A percentile compares a stretch with the other conserved stretches of the same genome.
These are phyloP conservation scores for Setaria italica DNA, from an alignment of 202 grass and related monocot genomes.

Conservation along the genomic window DNA sequence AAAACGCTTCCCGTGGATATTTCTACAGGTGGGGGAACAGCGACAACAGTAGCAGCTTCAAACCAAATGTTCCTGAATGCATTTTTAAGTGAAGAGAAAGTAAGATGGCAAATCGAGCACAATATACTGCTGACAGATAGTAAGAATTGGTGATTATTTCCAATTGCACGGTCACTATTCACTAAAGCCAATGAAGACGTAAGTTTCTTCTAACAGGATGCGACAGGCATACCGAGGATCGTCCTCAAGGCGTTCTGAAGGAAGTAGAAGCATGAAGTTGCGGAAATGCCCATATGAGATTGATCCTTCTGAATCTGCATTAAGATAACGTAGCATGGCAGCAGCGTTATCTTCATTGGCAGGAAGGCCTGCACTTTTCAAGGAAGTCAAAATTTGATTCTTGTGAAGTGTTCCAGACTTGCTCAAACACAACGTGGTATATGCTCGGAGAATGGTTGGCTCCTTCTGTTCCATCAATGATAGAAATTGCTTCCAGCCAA, in stretches of 20 bases:
- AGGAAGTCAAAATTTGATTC: conserved; percentile 88
- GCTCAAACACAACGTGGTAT: conserved; percentile 93
- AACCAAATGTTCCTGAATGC: conserved; percentile 94
- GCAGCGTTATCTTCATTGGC: conserved; percentile 92
- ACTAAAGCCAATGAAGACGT: conserved; percentile 11
- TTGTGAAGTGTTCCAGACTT: conserved; percentile 98
- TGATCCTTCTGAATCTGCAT: conserved; percentile 76
- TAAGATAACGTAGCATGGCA: conserved; percentile 95
- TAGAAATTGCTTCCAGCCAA: conserved; percentile 96
- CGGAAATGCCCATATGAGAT: conserved; percentile 99
- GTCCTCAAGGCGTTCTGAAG: conserved; percentile 94
- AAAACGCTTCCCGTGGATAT: conserved; percentile 88
- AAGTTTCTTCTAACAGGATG: conserved; percentile 5
- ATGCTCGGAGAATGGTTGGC: conserved; percentile 89
- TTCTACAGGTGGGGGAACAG: conserved; percentile 86
- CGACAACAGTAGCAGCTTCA: conserved; percentile 93
- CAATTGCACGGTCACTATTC: neutral
- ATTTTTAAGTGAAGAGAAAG: conserved; percentile 20
- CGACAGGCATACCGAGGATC: conserved; percentile 80
- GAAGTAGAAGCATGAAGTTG: conserved; percentile 98
- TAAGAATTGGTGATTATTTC: conserved; percentile 2
- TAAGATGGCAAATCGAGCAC: conserved; percentile 31
- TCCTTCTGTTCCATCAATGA: conserved; percentile 99
- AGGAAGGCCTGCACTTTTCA: conserved; percentile 83
- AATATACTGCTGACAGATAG: neutral